Base-by-base conservation (phyloP, 2,329 filamentous ascomycete species). In the Phyllachora maydis region DNA sequence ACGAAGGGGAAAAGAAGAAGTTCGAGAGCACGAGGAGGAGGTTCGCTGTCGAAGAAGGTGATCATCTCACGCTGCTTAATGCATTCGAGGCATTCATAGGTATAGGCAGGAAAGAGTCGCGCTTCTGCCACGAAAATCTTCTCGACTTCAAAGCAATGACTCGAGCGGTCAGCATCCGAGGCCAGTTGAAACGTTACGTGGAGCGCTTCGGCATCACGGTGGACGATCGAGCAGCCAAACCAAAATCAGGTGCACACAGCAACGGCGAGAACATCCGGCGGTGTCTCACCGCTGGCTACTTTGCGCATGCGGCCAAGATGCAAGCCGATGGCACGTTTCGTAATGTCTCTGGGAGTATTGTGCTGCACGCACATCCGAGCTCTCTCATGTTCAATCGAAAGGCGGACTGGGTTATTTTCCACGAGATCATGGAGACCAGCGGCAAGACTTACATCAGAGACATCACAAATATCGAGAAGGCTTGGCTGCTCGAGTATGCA, bases 361-460 rank as follows among this genome's bases (percentile, higher is more conserved):
- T 69, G 4, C 54, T 95, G 25, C 65, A 91, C 52, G 81, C 82
- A 12, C 88, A 98, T 47, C 88, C 88, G 1, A 91, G 69, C 40
- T 90, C 77, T 18, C 51, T 95, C 35, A 81, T 95, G 69, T 95
- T 95, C 55, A 91, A 92, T 46, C 70, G 83, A 27, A 93, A 90
- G 52, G 81, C 81, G 8, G 82, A 93, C 32, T 95, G 85, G 82
- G 82, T 95, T 7, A 64, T 98, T 16, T 98, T 93, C 41, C 76
- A 90, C 37, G 85, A 93, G 49, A 68, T 92, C 18, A 67, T 92
- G 58, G 79, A 95, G 51, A 90, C 78, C 4, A 68, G 74, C 7
- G 67, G 65, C 32, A 95, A 95, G 56, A 82, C 66, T 1, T 95
- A 74, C 42, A 90, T 98, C 36, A 61, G 81, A 26, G 85, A 95